Base-by-base conservation (phyloP, 2,329 filamentous ascomycete species). In the Cladosporium cucumerinum region DNA sequence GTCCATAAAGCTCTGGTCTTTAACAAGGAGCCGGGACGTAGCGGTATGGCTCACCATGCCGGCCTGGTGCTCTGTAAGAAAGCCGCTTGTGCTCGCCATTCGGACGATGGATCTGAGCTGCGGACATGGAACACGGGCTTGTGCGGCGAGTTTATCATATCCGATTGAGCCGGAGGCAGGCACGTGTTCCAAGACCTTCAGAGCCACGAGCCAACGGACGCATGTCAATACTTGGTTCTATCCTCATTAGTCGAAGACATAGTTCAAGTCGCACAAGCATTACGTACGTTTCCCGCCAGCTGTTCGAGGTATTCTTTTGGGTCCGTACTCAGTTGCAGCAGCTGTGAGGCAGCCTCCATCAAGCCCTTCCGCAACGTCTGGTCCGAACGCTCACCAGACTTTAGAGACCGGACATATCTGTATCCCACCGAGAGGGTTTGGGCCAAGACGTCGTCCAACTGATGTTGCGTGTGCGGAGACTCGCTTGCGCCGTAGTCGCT, bases 291-390 rank as follows among this genome's bases (percentile, higher is more conserved):
- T 43, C 65, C 65, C 39, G 65, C 64, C 10, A 68, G 61, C 57
- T 68, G 66, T 34, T 66, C 66, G 28, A 69, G 60, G 39, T 69
- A 69, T 36, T 69, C 68, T 28, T 66, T 65, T 18, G 68, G 68
- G 23, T 65, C 67, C 16, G 64, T 67, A 21, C 64, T 63, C 36
- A 69, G 59, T 32, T 66, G 65, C n/a, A 69, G 34, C 21, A 69
- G 61, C 32, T 61, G 65, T 14, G 68, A 64, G 11, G 68, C 65
- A 30, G 68, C 68, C 61, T 69, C 67, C 28, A 64, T 60, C 46
- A 69, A 48, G n/a, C 43, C n/a, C 23, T 48, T 48, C 18, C 43
- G 18, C 43, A 48, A 23, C 5, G 43, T 48, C 43, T 48, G 43
- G n/a, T 48, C 43, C 6, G 43, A 11, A 48, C n/a, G 3, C 14